Evolutionary conservation across 495 filamentous ascomycete genomes (phyloP).

Genomic region (Aspergillus baeticus): DNA sequence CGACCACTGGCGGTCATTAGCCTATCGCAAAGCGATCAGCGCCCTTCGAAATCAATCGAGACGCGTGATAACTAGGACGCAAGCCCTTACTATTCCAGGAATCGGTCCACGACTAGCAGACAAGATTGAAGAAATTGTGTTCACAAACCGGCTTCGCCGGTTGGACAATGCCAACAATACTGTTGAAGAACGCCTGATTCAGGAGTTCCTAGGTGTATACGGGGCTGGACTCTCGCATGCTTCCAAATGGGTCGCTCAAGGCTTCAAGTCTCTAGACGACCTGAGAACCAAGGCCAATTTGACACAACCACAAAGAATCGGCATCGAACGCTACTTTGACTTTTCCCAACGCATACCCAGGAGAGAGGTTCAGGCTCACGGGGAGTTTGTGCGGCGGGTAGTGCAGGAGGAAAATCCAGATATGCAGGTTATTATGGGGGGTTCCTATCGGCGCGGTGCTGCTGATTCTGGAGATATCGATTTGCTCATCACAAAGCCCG

Average conservation of each 20-base stretch:
- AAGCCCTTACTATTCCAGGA: constrained; percentile 66
- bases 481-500: constrained; percentile 74
- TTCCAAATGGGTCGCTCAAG: constrained; percentile 73
- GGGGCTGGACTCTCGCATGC: constrained; percentile 73
- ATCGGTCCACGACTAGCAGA: constrained; percentile 76
- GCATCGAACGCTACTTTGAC: constrained; percentile 80
- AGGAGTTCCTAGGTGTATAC: constrained; percentile 74
- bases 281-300: constrained; percentile 62
- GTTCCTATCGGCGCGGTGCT: constrained; percentile 84
- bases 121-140: constrained; percentile 90
- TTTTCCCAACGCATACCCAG: constrained; percentile 82
- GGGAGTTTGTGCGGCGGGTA: constrained; percentile 61
- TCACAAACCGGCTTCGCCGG: constrained; percentile 70
- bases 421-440: constrained; percentile 71
- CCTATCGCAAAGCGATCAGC: constrained; percentile 78
- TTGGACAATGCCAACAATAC: constrained; percentile 68
- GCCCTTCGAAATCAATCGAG: constrained; percentile 65
- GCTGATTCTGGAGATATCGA: constrained; percentile 79
- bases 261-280: constrained; percentile 73
- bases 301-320: constrained; percentile 72
- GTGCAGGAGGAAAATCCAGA: constrained; percentile 60
- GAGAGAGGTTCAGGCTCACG: constrained; percentile 70
- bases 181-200: constrained; percentile 60
- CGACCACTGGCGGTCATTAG: constrained; percentile 77
- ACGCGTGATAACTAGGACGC: constrained; percentile 64